Evolutionary conservation across 805 yeast genomes (phyloP).

Genomic region (Candida patagonica): DNA sequence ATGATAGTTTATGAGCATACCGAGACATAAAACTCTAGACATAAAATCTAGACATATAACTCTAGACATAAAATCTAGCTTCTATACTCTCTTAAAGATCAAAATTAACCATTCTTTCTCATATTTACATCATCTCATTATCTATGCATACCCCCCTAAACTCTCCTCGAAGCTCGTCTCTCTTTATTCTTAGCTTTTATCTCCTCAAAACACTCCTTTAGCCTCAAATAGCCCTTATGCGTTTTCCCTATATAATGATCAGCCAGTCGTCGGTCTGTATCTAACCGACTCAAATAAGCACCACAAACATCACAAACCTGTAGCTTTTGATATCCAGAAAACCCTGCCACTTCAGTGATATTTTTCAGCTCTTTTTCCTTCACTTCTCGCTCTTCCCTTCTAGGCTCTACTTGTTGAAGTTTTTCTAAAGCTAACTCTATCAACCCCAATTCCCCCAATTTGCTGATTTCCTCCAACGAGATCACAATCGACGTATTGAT

Average conservation of each 20-base stretch:
- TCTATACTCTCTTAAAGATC: too few species aligned
- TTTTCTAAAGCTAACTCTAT: slow-evolving; percentile 38
- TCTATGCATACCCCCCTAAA: not conserved
- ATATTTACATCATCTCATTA: too few species aligned
- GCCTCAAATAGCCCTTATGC: slow-evolving; percentile 71
- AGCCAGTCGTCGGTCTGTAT: slow-evolving; percentile 78
- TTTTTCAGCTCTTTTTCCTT: slow-evolving; percentile 49
- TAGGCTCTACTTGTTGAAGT: slow-evolving; percentile 36
- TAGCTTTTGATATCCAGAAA: slow-evolving; percentile 78
- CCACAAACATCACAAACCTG: slow-evolving; percentile 90
- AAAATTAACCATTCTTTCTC: too few species aligned
- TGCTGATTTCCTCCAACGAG: slow-evolving; percentile 55
- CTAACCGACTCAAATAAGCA: slow-evolving; percentile 75
- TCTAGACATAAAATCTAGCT: too few species aligned
- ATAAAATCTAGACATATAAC: too few species aligned
- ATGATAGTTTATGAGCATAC: too few species aligned
- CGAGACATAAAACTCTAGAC: too few species aligned
- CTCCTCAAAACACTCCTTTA: slow-evolving; percentile 36
- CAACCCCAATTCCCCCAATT: slow-evolving; percentile 42
- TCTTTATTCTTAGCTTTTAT: slow-evolving; percentile 11
- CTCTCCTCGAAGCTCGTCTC: not conserved
- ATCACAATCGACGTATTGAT: slow-evolving; percentile 57
- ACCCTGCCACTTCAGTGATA: slow-evolving; percentile 65
- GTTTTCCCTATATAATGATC: slow-evolving; percentile 86
- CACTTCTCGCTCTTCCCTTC: slow-evolving; percentile 37